Evolutionary conservation across 805 yeast species (phyloP), one percentile per base, ranked within the genome.

Genomic region (Candida bentonensis): DNA sequence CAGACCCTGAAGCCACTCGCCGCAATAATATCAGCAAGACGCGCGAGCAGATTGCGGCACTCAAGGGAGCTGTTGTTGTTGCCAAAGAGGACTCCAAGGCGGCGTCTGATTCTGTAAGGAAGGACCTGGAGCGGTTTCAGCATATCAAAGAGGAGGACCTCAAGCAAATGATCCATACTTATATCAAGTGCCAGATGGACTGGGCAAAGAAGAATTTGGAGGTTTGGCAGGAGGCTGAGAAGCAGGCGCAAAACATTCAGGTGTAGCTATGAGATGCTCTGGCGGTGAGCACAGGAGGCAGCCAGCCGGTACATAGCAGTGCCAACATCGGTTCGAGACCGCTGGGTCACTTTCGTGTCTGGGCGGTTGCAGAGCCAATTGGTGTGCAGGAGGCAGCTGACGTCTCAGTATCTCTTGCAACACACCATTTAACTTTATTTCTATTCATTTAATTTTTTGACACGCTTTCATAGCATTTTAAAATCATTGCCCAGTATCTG

Each of bases 131-230:
- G 33, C 58, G 67, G 36, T 79, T 76, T 55, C 75, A 74, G 48
- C 52, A 52, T 28, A 62, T 67, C 39, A 77, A 74, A 49, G 67
- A 74, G 45, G 68, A 67, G 34, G 73, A 74, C 40, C 67, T 79
- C 42, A 68, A 68, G 48, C 65, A 65, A 42, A 75, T 78, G 50
- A 64, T 79, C 45, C 39, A 51, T 22, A 71, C 75, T 15, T 79
- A 77, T 54, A 69, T 78, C 44, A 61, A 72, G 27, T 72, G 75
- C 44, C 69, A 79, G 27, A 61, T 76, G 23, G 74, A 72, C 45
- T 79, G 86, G 86, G 82, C 83, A 3, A 69, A 67, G 53, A 76
- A 76, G 62, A 79, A 79, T 54, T 60, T 76, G 39, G 82, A 78
- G 51, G 67, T 73, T 28, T 79, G 85, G 84, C 76, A 74, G 47